Percentiles rank a stretch among this genome's conserved stretches.
Evolutionary conservation across 2,329 filamentous ascomycete species (phyloP).

Genomic region (Alternaria novae-zelandiae): DNA sequence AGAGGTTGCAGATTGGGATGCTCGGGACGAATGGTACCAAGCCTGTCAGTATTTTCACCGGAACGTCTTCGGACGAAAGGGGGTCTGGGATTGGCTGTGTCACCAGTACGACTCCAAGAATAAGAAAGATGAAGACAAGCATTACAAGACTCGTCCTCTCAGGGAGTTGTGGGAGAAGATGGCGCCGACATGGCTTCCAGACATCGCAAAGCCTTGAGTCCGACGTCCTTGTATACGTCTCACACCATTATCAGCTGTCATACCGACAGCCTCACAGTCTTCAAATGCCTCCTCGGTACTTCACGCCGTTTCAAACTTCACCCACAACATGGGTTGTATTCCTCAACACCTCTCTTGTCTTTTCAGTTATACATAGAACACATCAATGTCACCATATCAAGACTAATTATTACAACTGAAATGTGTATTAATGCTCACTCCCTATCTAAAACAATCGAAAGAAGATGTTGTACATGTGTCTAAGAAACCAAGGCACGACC

Average conservation of each 20-base stretch:
- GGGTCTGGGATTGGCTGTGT: neutral
- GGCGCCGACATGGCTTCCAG: neutral
- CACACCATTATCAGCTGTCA: neutral
- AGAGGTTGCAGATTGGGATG: neutral
- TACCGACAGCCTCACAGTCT: neutral
- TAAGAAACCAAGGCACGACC: neutral
- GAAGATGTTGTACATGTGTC: constrained; percentile 1
- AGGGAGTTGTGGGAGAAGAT: neutral
- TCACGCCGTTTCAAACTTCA: neutral
- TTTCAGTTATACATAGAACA: neutral
- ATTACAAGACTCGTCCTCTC: neutral
- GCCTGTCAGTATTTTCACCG: neutral
- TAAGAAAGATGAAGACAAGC: too few species aligned
- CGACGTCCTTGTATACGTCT: neutral
- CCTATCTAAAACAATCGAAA: neutral
- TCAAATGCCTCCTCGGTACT: neutral
- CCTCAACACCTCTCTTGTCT: neutral
- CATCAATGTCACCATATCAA: neutral
- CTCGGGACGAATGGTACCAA: neutral
- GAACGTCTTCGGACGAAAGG: neutral
- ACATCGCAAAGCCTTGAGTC: neutral
- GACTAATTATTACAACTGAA: neutral
- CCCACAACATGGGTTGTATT: neutral
- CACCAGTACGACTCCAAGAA: neutral
- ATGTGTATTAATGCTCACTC: constrained; percentile 2